These are phyloP conservation scores for Claviceps maximensis DNA, from an alignment of 2,329 filamentous ascomycete species.

Conservation along the genomic window DNA sequence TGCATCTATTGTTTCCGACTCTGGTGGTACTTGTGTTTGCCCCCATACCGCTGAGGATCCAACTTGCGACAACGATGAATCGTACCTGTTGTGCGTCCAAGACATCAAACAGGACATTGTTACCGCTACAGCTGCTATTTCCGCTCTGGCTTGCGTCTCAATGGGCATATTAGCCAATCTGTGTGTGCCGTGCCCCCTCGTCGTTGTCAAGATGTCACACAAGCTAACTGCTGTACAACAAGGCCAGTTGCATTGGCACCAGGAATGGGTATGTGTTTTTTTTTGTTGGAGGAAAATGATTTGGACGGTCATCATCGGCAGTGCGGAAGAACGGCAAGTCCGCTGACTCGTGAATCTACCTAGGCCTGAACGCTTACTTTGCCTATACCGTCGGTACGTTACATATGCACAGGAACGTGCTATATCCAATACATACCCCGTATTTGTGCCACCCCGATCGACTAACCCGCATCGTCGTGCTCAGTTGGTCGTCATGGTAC, in stretches of 20 bases:
- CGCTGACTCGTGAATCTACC: background rate
- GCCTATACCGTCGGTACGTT: slow-evolving; percentile 45
- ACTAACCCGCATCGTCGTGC: slow-evolving; percentile 4
- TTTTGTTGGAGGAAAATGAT: background rate
- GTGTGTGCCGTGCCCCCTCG: slow-evolving; percentile 24
- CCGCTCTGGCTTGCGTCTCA: slow-evolving; percentile 64
- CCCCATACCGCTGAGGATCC: slow-evolving; percentile 35
- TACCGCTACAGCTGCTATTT: slow-evolving; percentile 73
- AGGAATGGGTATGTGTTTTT: slow-evolving; percentile 25
- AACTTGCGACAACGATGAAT: slow-evolving; percentile 37
- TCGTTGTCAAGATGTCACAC: background rate
- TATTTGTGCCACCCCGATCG: background rate
- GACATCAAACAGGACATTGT: slow-evolving; percentile 65
- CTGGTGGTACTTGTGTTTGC: slow-evolving; percentile 67
- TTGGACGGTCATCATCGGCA: background rate
- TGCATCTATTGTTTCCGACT: slow-evolving; percentile 43
- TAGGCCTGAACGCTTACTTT: slow-evolving; percentile 72
- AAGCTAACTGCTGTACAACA: slow-evolving; percentile 3
- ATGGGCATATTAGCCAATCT: slow-evolving; percentile 77
- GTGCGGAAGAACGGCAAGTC: background rate
- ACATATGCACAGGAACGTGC: slow-evolving; percentile 5
- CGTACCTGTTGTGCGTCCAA: slow-evolving; percentile 50
- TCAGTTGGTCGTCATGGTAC: slow-evolving; percentile 60
- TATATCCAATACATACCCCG: slow-evolving; percentile 2
- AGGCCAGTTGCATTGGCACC: slow-evolving; percentile 27